phyloP scores from a whole-genome alignment of 129 eudicot species.

The Escallonia herrerae region DNA sequence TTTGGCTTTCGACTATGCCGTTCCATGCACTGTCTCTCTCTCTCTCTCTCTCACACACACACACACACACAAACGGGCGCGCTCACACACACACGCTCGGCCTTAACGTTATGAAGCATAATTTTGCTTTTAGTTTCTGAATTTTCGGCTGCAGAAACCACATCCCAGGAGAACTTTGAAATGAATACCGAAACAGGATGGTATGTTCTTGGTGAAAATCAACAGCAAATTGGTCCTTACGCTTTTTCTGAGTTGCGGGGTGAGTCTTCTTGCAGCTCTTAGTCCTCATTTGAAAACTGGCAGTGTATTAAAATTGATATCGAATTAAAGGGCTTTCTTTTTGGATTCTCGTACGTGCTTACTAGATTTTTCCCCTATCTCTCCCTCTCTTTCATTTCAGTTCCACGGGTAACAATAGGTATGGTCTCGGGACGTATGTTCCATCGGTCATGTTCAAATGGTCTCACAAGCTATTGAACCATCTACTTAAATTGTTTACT shows the following conservation, averaged over 20 bases:
- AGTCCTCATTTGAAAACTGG: too few relatives aligned
- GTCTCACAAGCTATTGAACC: conserved; percentile 20
- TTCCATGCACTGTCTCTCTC: too few relatives aligned
- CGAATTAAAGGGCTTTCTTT: neutral
- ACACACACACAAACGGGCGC: too few relatives aligned
- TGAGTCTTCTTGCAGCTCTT: conserved; percentile 13
- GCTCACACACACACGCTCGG: too few relatives aligned
- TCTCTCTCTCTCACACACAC: too few relatives aligned
- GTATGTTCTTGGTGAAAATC: conserved; percentile 70
- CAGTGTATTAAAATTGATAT: too few relatives aligned
- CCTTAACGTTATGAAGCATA: too few relatives aligned
- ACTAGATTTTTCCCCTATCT: neutral
- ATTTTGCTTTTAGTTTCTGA: neutral
- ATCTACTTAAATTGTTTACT: conserved; percentile 43
- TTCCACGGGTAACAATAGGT: conserved; percentile 24
- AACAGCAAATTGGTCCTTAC: conserved; percentile 81
- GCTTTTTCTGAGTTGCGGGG: conserved; percentile 75
- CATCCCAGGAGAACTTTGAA: conserved; percentile 6
- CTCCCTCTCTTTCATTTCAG: conserved; percentile 32
- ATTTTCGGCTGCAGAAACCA: conserved; percentile 17
- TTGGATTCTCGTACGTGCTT: neutral
- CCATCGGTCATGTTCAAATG: conserved; percentile 30
- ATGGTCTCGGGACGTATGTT: conserved; percentile 31
- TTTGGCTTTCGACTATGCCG: too few relatives aligned
- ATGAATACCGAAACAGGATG: conserved; percentile 60